phyloP scores from a whole-genome alignment of 345 rosid genomes.

The Linum tenue region DNA sequence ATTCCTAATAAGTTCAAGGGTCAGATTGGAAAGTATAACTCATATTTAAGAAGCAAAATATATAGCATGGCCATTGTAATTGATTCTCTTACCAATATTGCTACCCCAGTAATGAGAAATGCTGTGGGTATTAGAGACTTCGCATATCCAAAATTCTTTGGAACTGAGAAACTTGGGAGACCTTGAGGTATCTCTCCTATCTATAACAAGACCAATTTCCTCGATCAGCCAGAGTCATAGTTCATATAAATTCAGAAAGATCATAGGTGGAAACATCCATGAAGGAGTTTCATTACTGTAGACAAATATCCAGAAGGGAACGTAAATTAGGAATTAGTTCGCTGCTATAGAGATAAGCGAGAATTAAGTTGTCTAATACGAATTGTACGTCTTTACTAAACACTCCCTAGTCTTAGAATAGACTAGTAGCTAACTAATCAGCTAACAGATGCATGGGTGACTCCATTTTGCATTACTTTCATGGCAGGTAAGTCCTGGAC shows the following conservation, averaged over 20 bases:
- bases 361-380: too few relatives aligned
- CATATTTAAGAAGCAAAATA: slow-evolving; percentile 7
- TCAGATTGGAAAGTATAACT: slow-evolving; percentile 10
- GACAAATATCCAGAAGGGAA: too few relatives aligned
- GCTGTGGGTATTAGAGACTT: slow-evolving; percentile 83
- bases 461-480: background rate
- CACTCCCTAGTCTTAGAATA: too few relatives aligned
- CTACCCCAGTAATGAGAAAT: slow-evolving; percentile 91
- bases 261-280: too few relatives aligned
- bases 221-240: slow-evolving; percentile 9
- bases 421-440: background rate
- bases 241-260: background rate
- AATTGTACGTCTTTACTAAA: too few relatives aligned
- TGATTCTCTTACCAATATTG: slow-evolving; percentile 72
- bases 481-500: background rate
- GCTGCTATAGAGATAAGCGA: too few relatives aligned
- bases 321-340: too few relatives aligned
- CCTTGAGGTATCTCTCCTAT: slow-evolving; percentile 98
- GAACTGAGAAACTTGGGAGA: slow-evolving; percentile 81
- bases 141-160: slow-evolving; percentile 51
- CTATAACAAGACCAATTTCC: slow-evolving; percentile 36
- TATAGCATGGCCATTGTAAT: slow-evolving; percentile 13
- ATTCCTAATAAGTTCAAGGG: slow-evolving; percentile 50
- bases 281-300: too few relatives aligned
- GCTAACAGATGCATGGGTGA: background rate